Base-by-base conservation (phyloP, 805 yeast genomes). In the Hanseniaspora singularis region DNA sequence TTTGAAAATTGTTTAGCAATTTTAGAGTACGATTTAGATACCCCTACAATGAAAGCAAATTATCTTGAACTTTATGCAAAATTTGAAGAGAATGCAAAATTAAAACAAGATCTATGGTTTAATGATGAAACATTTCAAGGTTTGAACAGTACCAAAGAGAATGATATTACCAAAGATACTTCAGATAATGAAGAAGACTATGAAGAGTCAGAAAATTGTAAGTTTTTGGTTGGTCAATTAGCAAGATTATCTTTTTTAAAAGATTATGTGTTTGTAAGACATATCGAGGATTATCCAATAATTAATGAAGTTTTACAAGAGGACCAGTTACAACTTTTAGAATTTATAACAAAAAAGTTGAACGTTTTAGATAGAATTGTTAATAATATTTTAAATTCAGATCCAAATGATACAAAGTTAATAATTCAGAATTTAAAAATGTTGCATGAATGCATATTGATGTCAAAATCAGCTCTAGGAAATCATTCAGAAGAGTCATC, bases 11-110 rank as follows among this genome's bases (percentile, higher is more conserved):
- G 85, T 3, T 72, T 80, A 11, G 95, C 95, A 1, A 81, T 86
- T 11, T 63, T 89, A 39, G 98, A 92, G 61, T 81, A 86, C 61
- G 96, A 92, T 60, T 82, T 92, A 0, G 94, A 84, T 49, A 85
- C 73, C 55, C 95, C 96, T 1, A 69, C 70, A 12, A 70, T 71
- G 52, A 87, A 85, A 61, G 85, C 95, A 3, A 81, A 84, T 54
- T 85, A 84, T 64, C 67, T 96, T 44, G 75, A 74, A 19, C 81
- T 74, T 56, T 48, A 40, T 15, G 26, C 22, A 18, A 33, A 34
- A 3, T 40, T 48, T n/a, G 40, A 47, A 1, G 28, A 33, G 2
- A 36, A 56, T 2, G 52, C 53, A 2, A 45, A 52, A 3, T 53
- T 54, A 6, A 46, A 51, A 12, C 58, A 61, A 38, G 40, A 53